Evolutionary conservation across 1,284 basidiomycete genomes (phyloP).

Genomic region (Ustilago bromivora): DNA sequence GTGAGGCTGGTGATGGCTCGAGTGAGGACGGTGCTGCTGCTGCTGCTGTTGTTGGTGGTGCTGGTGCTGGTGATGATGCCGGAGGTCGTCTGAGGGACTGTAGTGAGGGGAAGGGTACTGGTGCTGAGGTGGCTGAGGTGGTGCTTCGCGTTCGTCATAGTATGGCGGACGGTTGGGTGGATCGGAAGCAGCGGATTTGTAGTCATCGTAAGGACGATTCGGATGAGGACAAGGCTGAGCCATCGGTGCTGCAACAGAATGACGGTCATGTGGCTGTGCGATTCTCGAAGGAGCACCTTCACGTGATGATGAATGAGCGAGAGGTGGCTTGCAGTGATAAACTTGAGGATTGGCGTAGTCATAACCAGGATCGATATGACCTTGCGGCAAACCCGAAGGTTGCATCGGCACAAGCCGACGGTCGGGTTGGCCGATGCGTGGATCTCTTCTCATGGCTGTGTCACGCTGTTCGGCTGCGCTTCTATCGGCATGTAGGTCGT

Average conservation of each 20-base stretch:
- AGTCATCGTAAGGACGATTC: slow-evolving; percentile 14
- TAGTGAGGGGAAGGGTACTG: background rate
- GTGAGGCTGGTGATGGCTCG: slow-evolving; percentile 1
- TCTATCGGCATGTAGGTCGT: slow-evolving; percentile 17
- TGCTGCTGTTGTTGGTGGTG: background rate
- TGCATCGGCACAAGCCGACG: slow-evolving; percentile 22
- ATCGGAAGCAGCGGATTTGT: background rate
- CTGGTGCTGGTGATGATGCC: slow-evolving; percentile 11
- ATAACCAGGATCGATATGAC: slow-evolving; percentile 12
- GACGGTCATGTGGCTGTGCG: slow-evolving; percentile 11
- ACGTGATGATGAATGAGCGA: slow-evolving; percentile 2
- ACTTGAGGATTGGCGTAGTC: slow-evolving; percentile 13
- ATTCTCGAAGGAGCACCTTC: background rate
- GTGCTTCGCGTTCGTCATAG: slow-evolving; percentile 8
- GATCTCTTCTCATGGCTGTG: slow-evolving; percentile 15
- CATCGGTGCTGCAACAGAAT: background rate
- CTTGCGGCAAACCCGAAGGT: slow-evolving; percentile 27
- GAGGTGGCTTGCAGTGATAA: slow-evolving; percentile 1
- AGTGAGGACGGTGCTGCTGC: background rate
- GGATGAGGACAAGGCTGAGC: background rate
- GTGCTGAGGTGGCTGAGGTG: slow-evolving; percentile 9
- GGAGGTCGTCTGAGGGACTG: background rate
- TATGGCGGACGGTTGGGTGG: slow-evolving; percentile 8
- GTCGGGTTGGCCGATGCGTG: slow-evolving; percentile 8
- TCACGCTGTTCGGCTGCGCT: slow-evolving; percentile 17